Conservation (phyloP, 345 rosid genomes). For the Physaria fendleri region DNA sequence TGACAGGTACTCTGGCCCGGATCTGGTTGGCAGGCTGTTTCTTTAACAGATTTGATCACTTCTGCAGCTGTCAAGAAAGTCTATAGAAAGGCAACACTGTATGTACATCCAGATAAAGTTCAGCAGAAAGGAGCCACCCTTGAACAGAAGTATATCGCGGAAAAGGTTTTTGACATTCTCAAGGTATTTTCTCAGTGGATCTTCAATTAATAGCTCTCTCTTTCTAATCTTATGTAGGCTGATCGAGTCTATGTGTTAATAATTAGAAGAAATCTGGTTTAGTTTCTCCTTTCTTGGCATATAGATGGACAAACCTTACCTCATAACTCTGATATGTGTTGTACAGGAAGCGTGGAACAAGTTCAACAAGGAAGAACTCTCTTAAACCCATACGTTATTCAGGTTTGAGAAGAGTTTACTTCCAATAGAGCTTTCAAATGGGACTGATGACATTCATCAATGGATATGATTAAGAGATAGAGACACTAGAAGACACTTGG, state of each 20-base stretch:
- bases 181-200: conserved; percentile 45
- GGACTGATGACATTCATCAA: conserved; percentile 5
- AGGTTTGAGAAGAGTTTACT: conserved; percentile 12
- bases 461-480: conserved; percentile 13
- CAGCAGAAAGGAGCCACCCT: conserved; percentile 93
- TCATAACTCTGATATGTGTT: neutral
- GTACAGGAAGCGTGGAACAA: conserved; percentile 39
- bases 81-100: conserved; percentile 73
- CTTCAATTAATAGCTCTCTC: conserved; percentile 6
- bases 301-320: neutral
- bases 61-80: conserved; percentile 82
- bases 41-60: conserved; percentile 82
- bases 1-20: conserved; percentile 90
- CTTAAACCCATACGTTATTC: conserved; percentile 3
- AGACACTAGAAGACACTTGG: conserved; percentile 16
- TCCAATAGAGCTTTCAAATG: neutral
- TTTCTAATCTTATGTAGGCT: neutral
- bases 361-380: conserved; percentile 37
- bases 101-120: conserved; percentile 97
- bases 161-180: conserved; percentile 93
- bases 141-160: conserved; percentile 83
- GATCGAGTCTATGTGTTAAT: too few species aligned
- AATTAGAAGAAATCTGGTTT: too few species aligned
- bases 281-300: neutral
- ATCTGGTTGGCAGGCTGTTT: conserved; percentile 76